These are phyloP conservation scores for Trichaptum fuscoviolaceum DNA, from an alignment of 768 basidiomycete species.

Conservation along the genomic window DNA sequence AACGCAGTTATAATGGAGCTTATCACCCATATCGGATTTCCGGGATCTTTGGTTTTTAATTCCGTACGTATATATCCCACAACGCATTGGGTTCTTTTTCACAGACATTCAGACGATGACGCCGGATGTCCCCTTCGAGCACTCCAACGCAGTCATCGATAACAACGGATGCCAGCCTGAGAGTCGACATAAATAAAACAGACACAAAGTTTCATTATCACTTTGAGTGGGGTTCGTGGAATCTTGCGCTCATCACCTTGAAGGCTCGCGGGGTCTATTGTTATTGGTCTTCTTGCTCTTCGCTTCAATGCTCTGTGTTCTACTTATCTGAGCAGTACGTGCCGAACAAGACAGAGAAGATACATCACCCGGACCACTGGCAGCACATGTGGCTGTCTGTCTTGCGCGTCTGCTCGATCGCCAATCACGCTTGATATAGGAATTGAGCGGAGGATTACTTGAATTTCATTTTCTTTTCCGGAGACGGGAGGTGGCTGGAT, in stretches of 20 bases:
- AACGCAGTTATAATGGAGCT: neutral
- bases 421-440: neutral
- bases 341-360: neutral
- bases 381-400: neutral
- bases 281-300: neutral
- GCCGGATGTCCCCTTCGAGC: neutral
- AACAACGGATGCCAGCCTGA: no score
- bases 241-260: neutral
- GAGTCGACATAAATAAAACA: neutral
- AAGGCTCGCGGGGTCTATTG: neutral
- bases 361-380: neutral
- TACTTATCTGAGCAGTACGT: neutral
- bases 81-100: neutral
- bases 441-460: neutral
- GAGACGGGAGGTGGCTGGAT: neutral
- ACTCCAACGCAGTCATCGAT: neutral
- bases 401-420: neutral
- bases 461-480: neutral
- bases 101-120: neutral
- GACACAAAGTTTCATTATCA: neutral
- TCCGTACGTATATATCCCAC: neutral
- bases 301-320: neutral
- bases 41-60: neutral
- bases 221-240: no score
- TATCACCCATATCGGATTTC: neutral